These are phyloP conservation scores for Populus hybrid DNA, from an alignment of 441 rosid genomes.

Conservation along the genomic window DNA sequence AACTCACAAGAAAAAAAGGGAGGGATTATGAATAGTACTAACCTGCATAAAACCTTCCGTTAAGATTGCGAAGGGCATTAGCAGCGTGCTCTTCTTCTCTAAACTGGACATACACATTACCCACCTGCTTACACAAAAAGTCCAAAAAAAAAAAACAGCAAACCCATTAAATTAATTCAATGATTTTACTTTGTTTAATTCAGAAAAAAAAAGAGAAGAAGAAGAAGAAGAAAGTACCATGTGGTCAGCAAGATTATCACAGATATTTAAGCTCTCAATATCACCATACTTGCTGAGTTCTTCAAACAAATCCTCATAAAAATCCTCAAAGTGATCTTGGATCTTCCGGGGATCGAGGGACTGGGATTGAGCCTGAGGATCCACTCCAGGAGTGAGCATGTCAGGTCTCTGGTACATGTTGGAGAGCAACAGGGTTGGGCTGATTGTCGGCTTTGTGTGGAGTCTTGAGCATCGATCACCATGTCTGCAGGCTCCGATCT, in stretches of 20 bases:
- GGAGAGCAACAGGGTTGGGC: constrained; percentile 58
- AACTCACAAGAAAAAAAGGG: not conserved
- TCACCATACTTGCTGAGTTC: constrained; percentile 68
- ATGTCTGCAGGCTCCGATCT: constrained; percentile 65
- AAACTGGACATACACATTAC: constrained; percentile 84
- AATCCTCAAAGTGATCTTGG: constrained; percentile 59
- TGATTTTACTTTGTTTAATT: no score
- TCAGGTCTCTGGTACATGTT: constrained; percentile 71
- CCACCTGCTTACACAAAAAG: constrained; percentile 36
- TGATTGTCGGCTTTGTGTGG: constrained; percentile 57
- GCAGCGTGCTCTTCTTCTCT: constrained; percentile 89
- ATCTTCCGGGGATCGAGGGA: constrained; percentile 53
- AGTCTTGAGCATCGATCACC: constrained; percentile 64
- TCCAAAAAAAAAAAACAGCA: not conserved
- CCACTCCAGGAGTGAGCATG: constrained; percentile 57
- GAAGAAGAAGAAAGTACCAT: constrained; percentile 34
- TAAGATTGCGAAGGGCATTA: constrained; percentile 57
- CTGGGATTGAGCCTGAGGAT: constrained; percentile 43
- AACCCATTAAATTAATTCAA: not conserved
- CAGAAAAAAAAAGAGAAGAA: not conserved
- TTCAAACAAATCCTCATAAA: constrained; percentile 56
- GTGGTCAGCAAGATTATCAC: constrained; percentile 80
- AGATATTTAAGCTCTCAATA: constrained; percentile 70
- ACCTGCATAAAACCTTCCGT: constrained; percentile 74
- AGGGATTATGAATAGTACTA: not conserved